phyloP scores from a whole-genome alignment of 2,329 filamentous ascomycete species.

The Ophiostoma ulmi region DNA sequence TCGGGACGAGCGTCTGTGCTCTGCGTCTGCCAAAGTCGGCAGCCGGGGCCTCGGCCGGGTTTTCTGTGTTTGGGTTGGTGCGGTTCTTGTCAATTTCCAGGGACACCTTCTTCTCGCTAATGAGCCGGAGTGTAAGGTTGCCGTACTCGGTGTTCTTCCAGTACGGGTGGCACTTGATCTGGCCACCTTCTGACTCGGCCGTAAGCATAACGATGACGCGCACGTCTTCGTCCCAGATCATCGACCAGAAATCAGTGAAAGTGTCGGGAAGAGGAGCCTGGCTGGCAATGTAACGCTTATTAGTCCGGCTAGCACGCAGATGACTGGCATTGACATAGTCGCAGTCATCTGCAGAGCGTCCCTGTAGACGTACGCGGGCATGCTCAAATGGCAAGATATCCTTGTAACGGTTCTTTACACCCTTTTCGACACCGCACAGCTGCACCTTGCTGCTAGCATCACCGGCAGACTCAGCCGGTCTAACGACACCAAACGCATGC shows the following conservation, averaged over 20 bases:
- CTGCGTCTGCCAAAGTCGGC: slow-evolving; percentile 19
- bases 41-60: background rate
- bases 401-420: slow-evolving; percentile 93
- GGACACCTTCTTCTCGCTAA: slow-evolving; percentile 78
- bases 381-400: slow-evolving; percentile 97
- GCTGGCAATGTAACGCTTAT: slow-evolving; percentile 92
- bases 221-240: slow-evolving; percentile 94
- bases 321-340: slow-evolving; percentile 97
- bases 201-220: slow-evolving; percentile 95
- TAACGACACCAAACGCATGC: slow-evolving; percentile 57
- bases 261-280: slow-evolving; percentile 91
- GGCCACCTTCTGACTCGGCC: slow-evolving; percentile 86
- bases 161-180: slow-evolving; percentile 91
- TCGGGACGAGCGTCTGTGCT: slow-evolving; percentile 37
- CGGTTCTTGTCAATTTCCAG: slow-evolving; percentile 55
- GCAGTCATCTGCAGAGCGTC: slow-evolving; percentile 61
- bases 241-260: slow-evolving; percentile 95
- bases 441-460: slow-evolving; percentile 47
- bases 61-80: background rate
- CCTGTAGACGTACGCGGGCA: slow-evolving; percentile 73
- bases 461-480: slow-evolving; percentile 33
- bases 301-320: slow-evolving; percentile 70
- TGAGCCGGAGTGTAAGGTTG: slow-evolving; percentile 63
- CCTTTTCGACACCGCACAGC: slow-evolving; percentile 90
- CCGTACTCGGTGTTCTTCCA: slow-evolving; percentile 81